phyloP scores from a whole-genome alignment of 768 basidiomycete genomes.

The Phylloporus arenicola region DNA sequence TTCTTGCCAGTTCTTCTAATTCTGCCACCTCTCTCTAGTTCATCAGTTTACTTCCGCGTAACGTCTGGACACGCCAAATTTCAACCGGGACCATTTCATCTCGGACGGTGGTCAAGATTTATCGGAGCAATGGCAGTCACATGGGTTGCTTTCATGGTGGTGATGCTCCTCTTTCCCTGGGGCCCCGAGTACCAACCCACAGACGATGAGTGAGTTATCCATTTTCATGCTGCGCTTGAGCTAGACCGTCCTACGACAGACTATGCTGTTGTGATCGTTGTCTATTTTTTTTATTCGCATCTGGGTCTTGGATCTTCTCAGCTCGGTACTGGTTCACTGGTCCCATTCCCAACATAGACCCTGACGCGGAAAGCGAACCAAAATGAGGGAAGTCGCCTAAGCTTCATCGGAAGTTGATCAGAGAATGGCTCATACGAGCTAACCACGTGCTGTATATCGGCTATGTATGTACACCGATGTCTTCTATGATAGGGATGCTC shows the following conservation, averaged over 20 bases:
- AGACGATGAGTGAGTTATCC: constrained; percentile 32
- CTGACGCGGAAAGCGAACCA: not conserved
- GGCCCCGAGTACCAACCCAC: constrained; percentile 6
- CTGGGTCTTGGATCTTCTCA: constrained; percentile 31
- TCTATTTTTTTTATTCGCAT: constrained; percentile 29
- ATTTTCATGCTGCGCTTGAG: not conserved
- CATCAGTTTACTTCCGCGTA: constrained; percentile 33
- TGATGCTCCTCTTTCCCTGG: constrained; percentile 33
- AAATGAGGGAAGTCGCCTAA: not conserved
- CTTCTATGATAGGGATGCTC: constrained; percentile 83
- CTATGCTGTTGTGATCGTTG: constrained; percentile 26
- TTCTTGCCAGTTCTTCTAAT: not conserved
- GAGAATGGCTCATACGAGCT: too few species aligned
- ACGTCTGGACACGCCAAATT: constrained; percentile 31
- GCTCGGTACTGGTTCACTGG: constrained; percentile 33
- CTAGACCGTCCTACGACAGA: constrained; percentile 4
- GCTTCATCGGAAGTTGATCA: not conserved
- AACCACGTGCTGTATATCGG: not conserved
- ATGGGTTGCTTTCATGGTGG: constrained; percentile 32
- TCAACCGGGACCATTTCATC: constrained; percentile 32
- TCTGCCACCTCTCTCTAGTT: constrained; percentile 10
- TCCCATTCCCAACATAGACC: constrained; percentile 28
- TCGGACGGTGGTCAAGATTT: constrained; percentile 15
- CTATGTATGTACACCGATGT: constrained; percentile 8
- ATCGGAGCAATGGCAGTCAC: constrained; percentile 27